phyloP scores from a whole-genome alignment of 2,329 filamentous ascomycete genomes.

The Bipolaris gigantea region DNA sequence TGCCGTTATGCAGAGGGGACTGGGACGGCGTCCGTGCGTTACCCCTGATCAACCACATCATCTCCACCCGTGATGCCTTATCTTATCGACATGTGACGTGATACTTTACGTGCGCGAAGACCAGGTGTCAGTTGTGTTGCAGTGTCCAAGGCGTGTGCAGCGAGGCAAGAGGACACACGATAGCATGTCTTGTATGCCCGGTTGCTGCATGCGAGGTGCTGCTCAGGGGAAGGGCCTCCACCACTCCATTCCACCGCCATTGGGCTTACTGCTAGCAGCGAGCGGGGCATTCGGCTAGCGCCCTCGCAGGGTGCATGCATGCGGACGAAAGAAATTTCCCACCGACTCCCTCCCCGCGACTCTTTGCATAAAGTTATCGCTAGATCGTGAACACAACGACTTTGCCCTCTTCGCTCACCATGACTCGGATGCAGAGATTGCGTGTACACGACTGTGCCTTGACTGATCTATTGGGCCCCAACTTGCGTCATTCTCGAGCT shows the following conservation, averaged over 20 bases:
- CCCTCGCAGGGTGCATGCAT: neutral
- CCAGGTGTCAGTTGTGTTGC: too few species aligned
- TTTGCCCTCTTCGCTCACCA: neutral
- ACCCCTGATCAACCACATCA: slow-evolving; percentile 14
- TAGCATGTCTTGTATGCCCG: too few species aligned
- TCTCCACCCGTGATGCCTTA: slow-evolving; percentile 5
- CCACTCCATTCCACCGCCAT: neutral
- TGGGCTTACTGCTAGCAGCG: neutral
- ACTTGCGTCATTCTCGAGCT: neutral
- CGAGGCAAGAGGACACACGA: too few species aligned
- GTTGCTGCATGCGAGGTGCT: neutral
- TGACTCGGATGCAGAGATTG: neutral
- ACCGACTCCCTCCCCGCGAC: neutral
- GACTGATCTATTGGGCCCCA: neutral
- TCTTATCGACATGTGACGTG: slow-evolving; percentile 8
- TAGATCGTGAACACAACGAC: neutral
- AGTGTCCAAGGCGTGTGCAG: too few species aligned
- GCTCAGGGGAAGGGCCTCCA: neutral
- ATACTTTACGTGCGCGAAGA: neutral
- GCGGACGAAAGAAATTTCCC: slow-evolving; percentile 2
- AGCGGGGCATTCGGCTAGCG: neutral
- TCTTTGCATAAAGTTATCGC: neutral
- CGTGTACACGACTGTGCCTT: neutral
- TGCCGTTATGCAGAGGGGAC: slow-evolving; percentile 1
- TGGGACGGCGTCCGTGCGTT: slow-evolving; percentile 1